A percentile compares a stretch with the other conserved stretches of the same genome.
Evolutionary conservation across 2,329 filamentous ascomycete species (phyloP).

Genomic region (Leptodontidium sp.): DNA sequence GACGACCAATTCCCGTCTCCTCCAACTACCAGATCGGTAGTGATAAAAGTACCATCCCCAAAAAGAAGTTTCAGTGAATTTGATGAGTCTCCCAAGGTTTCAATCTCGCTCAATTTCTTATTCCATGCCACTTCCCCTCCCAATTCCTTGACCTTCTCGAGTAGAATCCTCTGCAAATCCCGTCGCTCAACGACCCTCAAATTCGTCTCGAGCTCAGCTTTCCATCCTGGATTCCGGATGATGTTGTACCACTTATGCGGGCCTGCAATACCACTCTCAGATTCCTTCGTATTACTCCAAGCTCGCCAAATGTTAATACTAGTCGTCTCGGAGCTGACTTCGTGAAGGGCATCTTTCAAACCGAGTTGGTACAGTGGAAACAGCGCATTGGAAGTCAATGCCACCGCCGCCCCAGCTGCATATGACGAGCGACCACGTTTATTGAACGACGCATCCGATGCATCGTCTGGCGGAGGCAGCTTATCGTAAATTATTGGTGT

Average conservation of each 20-base stretch:
- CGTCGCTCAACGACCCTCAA: slow-evolving; percentile 25
- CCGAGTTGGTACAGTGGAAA: slow-evolving; percentile 26
- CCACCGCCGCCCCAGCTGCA: slow-evolving; percentile 24
- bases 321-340: slow-evolving; percentile 26
- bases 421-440: background rate
- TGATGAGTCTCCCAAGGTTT: background rate
- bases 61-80: slow-evolving; percentile 16
- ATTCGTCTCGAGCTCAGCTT: slow-evolving; percentile 22
- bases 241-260: slow-evolving; percentile 17
- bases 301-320: slow-evolving; percentile 27
- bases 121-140: slow-evolving; percentile 24
- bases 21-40: slow-evolving; percentile 24
- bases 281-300: background rate
- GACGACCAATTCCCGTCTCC: slow-evolving; percentile 27
- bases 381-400: slow-evolving; percentile 23
- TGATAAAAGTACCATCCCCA: slow-evolving; percentile 12
- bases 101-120: slow-evolving; percentile 16
- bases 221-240: slow-evolving; percentile 21
- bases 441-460: background rate
- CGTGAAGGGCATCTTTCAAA: slow-evolving; percentile 13
- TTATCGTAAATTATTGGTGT: slow-evolving; percentile 26
- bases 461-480: background rate
- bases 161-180: slow-evolving; percentile 20
- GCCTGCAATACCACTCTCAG: background rate
- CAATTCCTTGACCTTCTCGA: slow-evolving; percentile 17